phyloP scores from a whole-genome alignment of 2,329 filamentous ascomycete species.

The Myriosclerotinia scirpicola region DNA sequence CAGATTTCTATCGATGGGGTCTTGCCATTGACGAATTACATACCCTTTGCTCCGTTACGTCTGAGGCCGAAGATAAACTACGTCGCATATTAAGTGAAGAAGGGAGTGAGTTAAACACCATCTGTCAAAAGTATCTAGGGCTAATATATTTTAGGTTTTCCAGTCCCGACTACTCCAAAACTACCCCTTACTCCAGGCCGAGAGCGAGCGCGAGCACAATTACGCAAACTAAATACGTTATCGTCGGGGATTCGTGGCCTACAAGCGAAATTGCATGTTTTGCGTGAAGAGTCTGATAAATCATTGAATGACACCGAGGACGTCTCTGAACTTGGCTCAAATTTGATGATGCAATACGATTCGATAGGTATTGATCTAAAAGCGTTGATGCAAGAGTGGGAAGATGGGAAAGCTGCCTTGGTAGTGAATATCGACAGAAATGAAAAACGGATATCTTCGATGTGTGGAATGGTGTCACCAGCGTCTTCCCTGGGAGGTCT shows the following conservation, averaged over 20 bases:
- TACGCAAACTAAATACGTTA: conserved; percentile 83
- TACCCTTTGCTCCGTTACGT: conserved; percentile 61
- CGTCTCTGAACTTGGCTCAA: conserved; percentile 73
- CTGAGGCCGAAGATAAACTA: conserved; percentile 62
- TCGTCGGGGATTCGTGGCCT: conserved; percentile 88
- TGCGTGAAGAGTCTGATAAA: conserved; percentile 85
- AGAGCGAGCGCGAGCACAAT: conserved; percentile 81
- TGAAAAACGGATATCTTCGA: conserved; percentile 66
- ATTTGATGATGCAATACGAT: conserved; percentile 87
- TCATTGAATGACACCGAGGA: conserved; percentile 72
- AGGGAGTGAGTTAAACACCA: conserved; percentile 59
- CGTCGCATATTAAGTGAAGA: conserved; percentile 73
- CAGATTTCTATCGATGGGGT: conserved; percentile 77
- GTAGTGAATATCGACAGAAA: conserved; percentile 80
- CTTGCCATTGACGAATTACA: conserved; percentile 74
- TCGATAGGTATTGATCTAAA: conserved; percentile 87
- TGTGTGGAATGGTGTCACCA: conserved; percentile 57
- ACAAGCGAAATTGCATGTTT: conserved; percentile 89
- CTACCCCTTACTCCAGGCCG: conserved; percentile 67
- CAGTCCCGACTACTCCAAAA: conserved; percentile 56
- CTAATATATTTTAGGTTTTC: conserved; percentile 49
- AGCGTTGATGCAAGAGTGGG: conserved; percentile 79
- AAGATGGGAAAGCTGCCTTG: conserved; percentile 79
- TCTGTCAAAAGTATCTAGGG: conserved; percentile 18
- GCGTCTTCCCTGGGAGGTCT: conserved; percentile 66